Percentiles rank a stretch among this genome's conserved stretches.
Evolutionary conservation across 2,329 filamentous ascomycete species (phyloP).

Genomic region (Aspergillus pseudonomiae): DNA sequence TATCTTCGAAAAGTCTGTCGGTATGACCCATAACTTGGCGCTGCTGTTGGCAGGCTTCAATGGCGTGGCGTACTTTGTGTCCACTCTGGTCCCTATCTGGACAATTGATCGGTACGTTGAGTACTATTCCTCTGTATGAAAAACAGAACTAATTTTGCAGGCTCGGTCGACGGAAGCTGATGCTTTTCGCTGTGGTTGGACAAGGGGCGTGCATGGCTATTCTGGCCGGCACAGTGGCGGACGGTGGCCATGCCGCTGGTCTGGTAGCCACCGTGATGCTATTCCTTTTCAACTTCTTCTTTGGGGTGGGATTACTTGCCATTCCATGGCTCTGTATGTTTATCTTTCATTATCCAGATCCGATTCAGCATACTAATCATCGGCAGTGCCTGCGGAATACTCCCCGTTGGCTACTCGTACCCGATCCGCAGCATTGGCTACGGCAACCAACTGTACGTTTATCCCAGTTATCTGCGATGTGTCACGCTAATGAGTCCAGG

Average conservation of each 20-base stretch:
- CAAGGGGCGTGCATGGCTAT: slow-evolving; percentile 55
- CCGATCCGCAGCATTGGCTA: slow-evolving; percentile 53
- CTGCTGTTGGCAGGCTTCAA: slow-evolving; percentile 43
- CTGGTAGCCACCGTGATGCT: slow-evolving; percentile 53
- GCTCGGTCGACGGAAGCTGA: slow-evolving; percentile 60
- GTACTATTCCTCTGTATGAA: not conserved
- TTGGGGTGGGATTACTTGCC: slow-evolving; percentile 52
- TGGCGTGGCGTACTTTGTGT: slow-evolving; percentile 47
- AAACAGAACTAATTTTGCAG: slow-evolving; percentile 13
- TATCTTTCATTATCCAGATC: slow-evolving; percentile 25
- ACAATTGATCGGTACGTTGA: slow-evolving; percentile 37
- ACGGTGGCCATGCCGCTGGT: slow-evolving; percentile 41
- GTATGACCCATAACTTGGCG: slow-evolving; percentile 43
- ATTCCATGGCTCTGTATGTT: slow-evolving; percentile 45
- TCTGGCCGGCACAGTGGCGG: slow-evolving; percentile 48
- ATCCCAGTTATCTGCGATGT: slow-evolving; percentile 4
- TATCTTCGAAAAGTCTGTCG: slow-evolving; percentile 51
- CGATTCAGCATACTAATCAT: slow-evolving; percentile 4
- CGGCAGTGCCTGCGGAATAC: slow-evolving; percentile 48
- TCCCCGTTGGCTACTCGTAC: slow-evolving; percentile 52
- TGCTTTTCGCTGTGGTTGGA: slow-evolving; percentile 59
- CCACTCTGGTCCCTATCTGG: slow-evolving; percentile 42
- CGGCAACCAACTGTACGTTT: slow-evolving; percentile 50
- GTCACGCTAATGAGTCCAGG: slow-evolving; percentile 21
- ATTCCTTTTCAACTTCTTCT: slow-evolving; percentile 59